Evolutionary conservation across 2,329 filamentous ascomycete genomes (phyloP).

Genomic region (Neofusicoccum sp.): DNA sequence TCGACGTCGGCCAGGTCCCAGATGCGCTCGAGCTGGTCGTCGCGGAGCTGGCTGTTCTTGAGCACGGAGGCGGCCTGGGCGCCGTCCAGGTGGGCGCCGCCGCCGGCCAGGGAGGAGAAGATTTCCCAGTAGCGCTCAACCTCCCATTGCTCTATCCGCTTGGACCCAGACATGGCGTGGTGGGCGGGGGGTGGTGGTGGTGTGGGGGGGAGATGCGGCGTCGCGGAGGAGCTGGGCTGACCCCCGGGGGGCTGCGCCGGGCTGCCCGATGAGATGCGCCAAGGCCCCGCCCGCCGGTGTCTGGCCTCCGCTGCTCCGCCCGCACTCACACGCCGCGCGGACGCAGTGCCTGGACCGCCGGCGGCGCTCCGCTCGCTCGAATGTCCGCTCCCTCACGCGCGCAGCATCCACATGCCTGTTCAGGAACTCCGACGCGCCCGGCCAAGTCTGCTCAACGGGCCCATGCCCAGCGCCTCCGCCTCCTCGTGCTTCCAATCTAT

Average conservation of each 20-base stretch:
- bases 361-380: too few species aligned
- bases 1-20: conserved; percentile 98
- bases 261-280: conserved; percentile 13
- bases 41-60: conserved; percentile 69
- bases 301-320: neutral
- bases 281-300: neutral
- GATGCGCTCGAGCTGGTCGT: conserved; percentile 89
- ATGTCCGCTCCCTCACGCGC: too few species aligned
- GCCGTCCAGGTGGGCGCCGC: conserved; percentile 65
- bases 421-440: too few species aligned
- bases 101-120: conserved; percentile 66
- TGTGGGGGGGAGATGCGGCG: neutral
- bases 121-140: conserved; percentile 80
- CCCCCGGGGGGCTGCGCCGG: neutral
- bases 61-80: conserved; percentile 68
- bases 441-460: too few species aligned
- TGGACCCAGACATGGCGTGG: conserved; percentile 37
- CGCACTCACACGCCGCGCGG: too few species aligned
- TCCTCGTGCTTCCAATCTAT: too few species aligned
- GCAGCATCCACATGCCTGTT: too few species aligned
- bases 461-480: too few species aligned
- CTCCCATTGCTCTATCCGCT: conserved; percentile 69
- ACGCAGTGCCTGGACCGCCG: too few species aligned
- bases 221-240: neutral
- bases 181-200: neutral